Conservation (phyloP, 257 asterid species). For the Oldenlandia corymbosa region DNA sequence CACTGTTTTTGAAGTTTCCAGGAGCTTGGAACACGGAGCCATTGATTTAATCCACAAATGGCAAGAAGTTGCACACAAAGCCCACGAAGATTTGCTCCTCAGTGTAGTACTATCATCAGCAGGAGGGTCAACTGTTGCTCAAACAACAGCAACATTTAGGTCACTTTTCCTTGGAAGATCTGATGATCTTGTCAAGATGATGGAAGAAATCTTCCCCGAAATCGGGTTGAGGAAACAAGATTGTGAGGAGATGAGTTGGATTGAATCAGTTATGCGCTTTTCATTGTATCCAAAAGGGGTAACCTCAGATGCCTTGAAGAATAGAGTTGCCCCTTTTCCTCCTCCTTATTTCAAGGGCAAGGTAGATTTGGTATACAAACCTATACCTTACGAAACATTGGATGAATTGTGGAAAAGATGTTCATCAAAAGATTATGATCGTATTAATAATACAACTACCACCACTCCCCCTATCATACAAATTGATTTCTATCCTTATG, state of each 20-base stretch:
- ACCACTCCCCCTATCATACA: too few species aligned
- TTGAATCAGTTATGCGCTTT: conserved; percentile 26
- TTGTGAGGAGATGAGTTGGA: conserved; percentile 60
- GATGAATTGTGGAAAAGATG: conserved; percentile 24
- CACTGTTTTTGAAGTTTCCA: conserved; percentile 37
- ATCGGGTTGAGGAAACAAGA: conserved; percentile 26
- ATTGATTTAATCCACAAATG: conserved; percentile 28
- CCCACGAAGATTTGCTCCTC: background rate
- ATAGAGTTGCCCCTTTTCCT: conserved; percentile 24
- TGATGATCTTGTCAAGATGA: conserved; percentile 19
- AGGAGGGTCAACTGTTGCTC: too few species aligned
- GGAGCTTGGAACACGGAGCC: conserved; percentile 21
- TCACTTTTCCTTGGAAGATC: conserved; percentile 42
- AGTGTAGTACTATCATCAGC: too few species aligned
- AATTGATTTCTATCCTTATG: too few species aligned
- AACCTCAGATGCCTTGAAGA: conserved; percentile 19
- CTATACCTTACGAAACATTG: conserved; percentile 32
- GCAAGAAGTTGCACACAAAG: conserved; percentile 26
- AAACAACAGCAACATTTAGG: conserved; percentile 37
- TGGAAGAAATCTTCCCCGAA: conserved; percentile 31
- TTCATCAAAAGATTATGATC: conserved; percentile 26
- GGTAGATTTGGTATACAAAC: conserved; percentile 51
- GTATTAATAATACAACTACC: conserved; percentile 28
- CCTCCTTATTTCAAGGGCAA: conserved; percentile 46
- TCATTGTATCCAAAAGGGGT: too few species aligned